Conservation (phyloP, 2,329 filamentous ascomycete species). For the Pleoardoris graminearum region DNA sequence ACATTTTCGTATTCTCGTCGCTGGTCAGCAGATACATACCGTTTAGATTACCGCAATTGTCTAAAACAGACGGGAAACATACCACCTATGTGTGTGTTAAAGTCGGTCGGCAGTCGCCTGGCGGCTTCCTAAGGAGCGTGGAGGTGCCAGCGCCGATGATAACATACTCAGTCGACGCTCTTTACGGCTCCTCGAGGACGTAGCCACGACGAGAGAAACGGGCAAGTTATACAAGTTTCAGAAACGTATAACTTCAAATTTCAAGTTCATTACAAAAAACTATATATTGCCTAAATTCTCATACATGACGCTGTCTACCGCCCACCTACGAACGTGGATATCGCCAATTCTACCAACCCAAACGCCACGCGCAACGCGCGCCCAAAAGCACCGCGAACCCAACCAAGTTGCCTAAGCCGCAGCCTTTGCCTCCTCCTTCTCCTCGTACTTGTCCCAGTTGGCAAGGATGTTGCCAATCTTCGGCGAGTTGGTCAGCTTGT, state of each 20-base stretch:
- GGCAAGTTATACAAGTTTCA: background rate
- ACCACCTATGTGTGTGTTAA: no score
- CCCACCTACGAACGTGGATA: constrained; percentile 11
- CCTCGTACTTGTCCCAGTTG: constrained; percentile 66
- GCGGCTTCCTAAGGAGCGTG: no score
- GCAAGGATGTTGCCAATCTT: constrained; percentile 78
- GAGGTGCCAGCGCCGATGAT: no score
- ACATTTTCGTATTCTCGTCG: no score
- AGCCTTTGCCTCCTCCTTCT: constrained; percentile 39
- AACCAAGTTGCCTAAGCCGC: constrained; percentile 14
- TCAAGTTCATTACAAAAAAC: constrained; percentile 4
- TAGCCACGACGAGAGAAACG: no score
- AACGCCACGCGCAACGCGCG: constrained; percentile 6
- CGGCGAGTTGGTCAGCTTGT: constrained; percentile 82
- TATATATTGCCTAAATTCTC: constrained; percentile 4
- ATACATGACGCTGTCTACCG: constrained; percentile 6
- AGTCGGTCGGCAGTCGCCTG: no score
- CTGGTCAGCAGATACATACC: no score
- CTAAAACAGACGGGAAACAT: no score
- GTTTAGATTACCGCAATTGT: no score
- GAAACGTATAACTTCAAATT: background rate
- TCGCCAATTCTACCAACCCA: constrained; percentile 9
- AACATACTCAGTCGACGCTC: no score
- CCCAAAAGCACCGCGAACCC: background rate
- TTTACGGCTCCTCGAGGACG: no score